phyloP scores from a whole-genome alignment of 768 basidiomycete genomes.

The Lactarius vividus region DNA sequence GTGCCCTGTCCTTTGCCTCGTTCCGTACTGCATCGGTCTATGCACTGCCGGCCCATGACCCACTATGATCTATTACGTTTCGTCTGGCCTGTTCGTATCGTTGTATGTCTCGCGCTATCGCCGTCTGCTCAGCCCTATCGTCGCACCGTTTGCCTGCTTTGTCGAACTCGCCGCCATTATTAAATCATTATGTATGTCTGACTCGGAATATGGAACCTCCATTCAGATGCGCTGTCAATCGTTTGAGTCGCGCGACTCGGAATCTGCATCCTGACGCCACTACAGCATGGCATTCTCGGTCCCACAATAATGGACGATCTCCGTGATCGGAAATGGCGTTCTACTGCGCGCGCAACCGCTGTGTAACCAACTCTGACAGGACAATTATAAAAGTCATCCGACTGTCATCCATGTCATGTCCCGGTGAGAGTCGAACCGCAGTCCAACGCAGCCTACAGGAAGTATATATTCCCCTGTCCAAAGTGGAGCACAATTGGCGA shows the following conservation, averaged over 20 bases:
- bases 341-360: too few species aligned
- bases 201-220: too few species aligned
- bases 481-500: background rate
- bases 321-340: too few species aligned
- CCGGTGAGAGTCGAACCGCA: background rate
- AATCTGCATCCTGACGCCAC: background rate
- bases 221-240: background rate
- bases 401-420: too few species aligned
- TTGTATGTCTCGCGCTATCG: constrained; percentile 22
- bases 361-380: too few species aligned
- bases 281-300: background rate
- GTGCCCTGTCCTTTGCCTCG: background rate
- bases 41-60: constrained; percentile 3
- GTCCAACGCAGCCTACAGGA: background rate
- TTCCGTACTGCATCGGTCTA: background rate
- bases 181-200: background rate
- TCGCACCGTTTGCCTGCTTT: constrained; percentile 5
- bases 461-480: background rate
- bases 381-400: too few species aligned
- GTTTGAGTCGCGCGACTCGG: background rate
- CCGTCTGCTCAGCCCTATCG: constrained; percentile 10
- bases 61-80: constrained; percentile 19
- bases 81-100: constrained; percentile 13
- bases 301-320: background rate
- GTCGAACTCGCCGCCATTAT: background rate